Base-by-base conservation (phyloP, 352 stramenopile species). In the Phytophthora crassamura region DNA sequence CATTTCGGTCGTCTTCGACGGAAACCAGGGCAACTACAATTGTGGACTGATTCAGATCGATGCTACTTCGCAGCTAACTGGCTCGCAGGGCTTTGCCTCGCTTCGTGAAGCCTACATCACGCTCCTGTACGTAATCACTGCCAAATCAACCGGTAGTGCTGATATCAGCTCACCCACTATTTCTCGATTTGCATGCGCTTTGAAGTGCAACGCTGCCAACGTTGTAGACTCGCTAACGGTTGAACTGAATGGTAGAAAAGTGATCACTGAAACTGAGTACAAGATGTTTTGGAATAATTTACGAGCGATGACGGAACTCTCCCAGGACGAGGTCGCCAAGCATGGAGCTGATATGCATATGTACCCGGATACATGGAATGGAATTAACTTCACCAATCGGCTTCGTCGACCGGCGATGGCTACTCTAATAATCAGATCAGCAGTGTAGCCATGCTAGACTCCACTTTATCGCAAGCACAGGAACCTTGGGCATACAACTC, bases 371-470 rank as follows among this genome's bases (percentile, higher is more conserved):
- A 10, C 15, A 2, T 46, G 39, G 42, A n/a, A 15, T 50, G 10
- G 8, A 10, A 34, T 34, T 34, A 32, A 34, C 22, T 50, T 50
- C 22, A 36, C 20, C 5, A n/a, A 4, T n/a, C n/a, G n/a, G n/a
- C n/a, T n/a, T n/a, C n/a, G n/a, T n/a, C n/a, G n/a, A n/a, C n/a
- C n/a, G 6, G 22, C 22, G 42, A 50, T 50, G 42, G 42, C 5
- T 50, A 50, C 25, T 50, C 42, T 15, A 50, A 50, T 4, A 46
- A 46, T 9, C 39, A 46, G 16, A 18, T 46, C 1, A 16, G 7
- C 2, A 3, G 0, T 30, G 1, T 0, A 11, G n/a, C 14, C 0
- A 11, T 0, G 1, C 39, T 22, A 2, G 39, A 46, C n/a, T 5
- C 39, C 9, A 46, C 39, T 1, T 12, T 46, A 46, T 6, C 14